phyloP scores from a whole-genome alignment of 2,329 filamentous ascomycete genomes.

The Aspergillus brasiliensis region DNA sequence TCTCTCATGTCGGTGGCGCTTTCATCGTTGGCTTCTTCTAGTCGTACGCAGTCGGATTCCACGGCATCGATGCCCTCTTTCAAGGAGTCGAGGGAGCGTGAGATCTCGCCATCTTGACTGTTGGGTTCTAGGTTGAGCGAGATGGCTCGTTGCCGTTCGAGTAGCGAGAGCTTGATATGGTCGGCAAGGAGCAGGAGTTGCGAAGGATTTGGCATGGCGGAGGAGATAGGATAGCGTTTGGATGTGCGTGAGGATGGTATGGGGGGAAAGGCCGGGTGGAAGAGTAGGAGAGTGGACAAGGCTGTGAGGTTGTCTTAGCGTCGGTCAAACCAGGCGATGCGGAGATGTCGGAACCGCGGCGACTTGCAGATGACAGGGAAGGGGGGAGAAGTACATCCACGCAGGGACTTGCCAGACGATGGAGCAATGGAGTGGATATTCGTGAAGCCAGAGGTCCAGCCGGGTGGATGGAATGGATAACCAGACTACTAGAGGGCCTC shows the following conservation, averaged over 20 bases:
- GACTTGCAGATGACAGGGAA: conserved; percentile 5
- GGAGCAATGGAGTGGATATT: conserved; percentile 6
- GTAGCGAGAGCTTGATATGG: conserved; percentile 92
- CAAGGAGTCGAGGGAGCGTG: conserved; percentile 83
- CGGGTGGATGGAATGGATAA: neutral
- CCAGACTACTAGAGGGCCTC: neutral
- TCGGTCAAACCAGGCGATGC: conserved; percentile 8
- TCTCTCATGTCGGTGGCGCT: conserved; percentile 59
- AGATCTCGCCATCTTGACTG: conserved; percentile 85
- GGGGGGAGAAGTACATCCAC: neutral
- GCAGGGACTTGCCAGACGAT: neutral
- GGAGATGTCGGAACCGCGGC: conserved; percentile 8
- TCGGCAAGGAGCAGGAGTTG: conserved; percentile 93
- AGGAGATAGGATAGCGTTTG: neutral
- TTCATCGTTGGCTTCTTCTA: conserved; percentile 59
- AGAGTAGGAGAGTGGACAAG: conserved; percentile 2
- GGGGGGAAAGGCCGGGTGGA: neutral
- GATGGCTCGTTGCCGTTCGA: conserved; percentile 86
- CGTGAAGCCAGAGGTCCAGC: neutral
- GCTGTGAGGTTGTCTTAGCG: conserved; percentile 3
- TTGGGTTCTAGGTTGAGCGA: conserved; percentile 76
- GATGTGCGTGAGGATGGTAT: neutral
- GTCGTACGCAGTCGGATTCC: conserved; percentile 63
- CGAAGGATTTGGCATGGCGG: conserved; percentile 56
- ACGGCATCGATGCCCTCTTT: conserved; percentile 75